Conservation (phyloP, 2,329 filamentous ascomycete species). For the Colletotrichum endophyticum region DNA sequence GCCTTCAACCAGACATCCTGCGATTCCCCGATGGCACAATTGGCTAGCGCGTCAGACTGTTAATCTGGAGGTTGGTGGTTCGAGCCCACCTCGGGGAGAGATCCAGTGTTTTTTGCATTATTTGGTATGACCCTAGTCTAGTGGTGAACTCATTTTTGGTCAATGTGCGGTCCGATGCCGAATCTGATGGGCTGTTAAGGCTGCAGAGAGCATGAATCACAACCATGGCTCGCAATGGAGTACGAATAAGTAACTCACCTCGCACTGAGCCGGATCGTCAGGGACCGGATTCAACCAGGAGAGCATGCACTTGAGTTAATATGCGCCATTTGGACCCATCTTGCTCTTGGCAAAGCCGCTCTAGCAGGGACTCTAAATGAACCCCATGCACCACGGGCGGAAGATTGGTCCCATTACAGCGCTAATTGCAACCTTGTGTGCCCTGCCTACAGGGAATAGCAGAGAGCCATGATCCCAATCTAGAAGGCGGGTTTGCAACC, state of each 20-base stretch:
- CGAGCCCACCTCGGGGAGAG: conserved; percentile 14
- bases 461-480: neutral
- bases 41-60: conserved; percentile 22
- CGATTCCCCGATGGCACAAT: conserved; percentile 19
- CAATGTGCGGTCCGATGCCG: neutral
- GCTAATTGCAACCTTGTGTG: neutral
- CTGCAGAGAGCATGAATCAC: neutral
- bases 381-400: neutral
- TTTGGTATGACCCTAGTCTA: neutral
- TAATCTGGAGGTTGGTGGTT: conserved; percentile 22
- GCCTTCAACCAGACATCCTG: neutral
- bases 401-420: neutral
- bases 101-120: neutral
- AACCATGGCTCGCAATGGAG: neutral
- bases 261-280: neutral
- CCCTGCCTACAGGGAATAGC: too few species aligned
- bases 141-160: neutral
- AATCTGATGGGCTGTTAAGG: neutral
- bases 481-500: neutral
- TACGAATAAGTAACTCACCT: neutral
- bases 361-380: neutral
- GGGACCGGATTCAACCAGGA: neutral
- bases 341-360: neutral
- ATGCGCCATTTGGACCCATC: neutral
- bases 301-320: neutral